Evolutionary conservation across 805 yeast genomes (phyloP).

Genomic region (Saccharomycopsis sp.): DNA sequence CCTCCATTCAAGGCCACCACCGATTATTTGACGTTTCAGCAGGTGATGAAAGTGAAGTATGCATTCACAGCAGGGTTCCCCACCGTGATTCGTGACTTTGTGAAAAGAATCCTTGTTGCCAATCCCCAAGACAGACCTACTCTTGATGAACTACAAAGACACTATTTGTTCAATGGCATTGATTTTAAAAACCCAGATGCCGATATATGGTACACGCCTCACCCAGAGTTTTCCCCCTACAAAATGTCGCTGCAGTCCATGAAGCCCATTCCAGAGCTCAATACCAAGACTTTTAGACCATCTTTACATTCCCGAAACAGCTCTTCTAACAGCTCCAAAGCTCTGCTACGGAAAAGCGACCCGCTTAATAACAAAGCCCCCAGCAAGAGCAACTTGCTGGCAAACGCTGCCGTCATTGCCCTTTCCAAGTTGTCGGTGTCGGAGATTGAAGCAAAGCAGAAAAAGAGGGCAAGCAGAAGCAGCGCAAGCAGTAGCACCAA

Average conservation of each 20-base stretch:
- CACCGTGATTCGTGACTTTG: slow-evolving; percentile 57
- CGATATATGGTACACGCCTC: slow-evolving; percentile 48
- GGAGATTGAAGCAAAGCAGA: slow-evolving; percentile 1
- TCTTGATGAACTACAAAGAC: slow-evolving; percentile 48
- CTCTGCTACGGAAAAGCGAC: background rate
- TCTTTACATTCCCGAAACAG: background rate
- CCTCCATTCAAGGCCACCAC: slow-evolving; percentile 84
- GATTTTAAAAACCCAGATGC: slow-evolving; percentile 42
- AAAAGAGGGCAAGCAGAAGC: background rate
- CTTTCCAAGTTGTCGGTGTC: slow-evolving; percentile 4
- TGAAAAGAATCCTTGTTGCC: slow-evolving; percentile 56
- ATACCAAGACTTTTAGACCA: background rate
- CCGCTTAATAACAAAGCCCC: background rate
- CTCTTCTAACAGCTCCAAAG: background rate
- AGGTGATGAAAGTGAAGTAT: slow-evolving; percentile 68
- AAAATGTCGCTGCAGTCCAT: slow-evolving; percentile 69
- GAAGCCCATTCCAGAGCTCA: slow-evolving; percentile 59
- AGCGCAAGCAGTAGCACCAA: slow-evolving; percentile 5
- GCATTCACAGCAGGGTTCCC: slow-evolving; percentile 87
- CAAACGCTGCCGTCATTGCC: slow-evolving; percentile 19
- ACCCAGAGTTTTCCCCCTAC: slow-evolving; percentile 65
- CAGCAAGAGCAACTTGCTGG: slow-evolving; percentile 4
- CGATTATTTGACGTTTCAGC: slow-evolving; percentile 75
- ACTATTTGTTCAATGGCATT: slow-evolving; percentile 50
- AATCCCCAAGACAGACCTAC: slow-evolving; percentile 57